These are phyloP conservation scores for Betula pendula DNA, from an alignment of 306 rosid genomes.

Conservation along the genomic window DNA sequence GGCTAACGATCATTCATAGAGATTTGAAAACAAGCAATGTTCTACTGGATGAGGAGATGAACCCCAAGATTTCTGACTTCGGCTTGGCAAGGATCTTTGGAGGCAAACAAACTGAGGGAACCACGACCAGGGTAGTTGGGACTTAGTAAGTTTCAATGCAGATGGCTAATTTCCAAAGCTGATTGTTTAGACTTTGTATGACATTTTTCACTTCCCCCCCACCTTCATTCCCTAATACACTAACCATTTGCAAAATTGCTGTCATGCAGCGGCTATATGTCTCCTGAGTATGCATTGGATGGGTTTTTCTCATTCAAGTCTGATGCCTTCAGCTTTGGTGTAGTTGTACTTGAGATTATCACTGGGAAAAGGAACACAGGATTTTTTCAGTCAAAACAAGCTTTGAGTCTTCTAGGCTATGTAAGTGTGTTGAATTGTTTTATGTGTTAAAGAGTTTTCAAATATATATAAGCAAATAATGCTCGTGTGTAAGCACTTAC, in stretches of 20 bases:
- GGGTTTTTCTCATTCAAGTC: constrained; percentile 54
- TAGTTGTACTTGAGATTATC: constrained; percentile 52
- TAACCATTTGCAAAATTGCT: not conserved
- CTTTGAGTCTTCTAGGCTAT: constrained; percentile 49
- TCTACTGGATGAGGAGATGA: constrained; percentile 24
- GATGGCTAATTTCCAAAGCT: not conserved
- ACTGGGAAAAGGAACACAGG: constrained; percentile 52
- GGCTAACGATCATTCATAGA: constrained; percentile 29
- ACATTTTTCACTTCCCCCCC: not conserved
- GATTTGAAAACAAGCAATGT: constrained; percentile 32
- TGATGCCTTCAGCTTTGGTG: constrained; percentile 57
- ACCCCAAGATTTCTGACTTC: constrained; percentile 27
- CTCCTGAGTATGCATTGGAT: constrained; percentile 48
- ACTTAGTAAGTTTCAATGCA: constrained; percentile 22
- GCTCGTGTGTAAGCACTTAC: too few relatives aligned
- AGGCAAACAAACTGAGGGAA: constrained; percentile 28
- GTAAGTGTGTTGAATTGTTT: constrained; percentile 31
- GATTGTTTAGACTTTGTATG: not conserved
- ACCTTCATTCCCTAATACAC: not conserved
- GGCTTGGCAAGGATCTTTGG: constrained; percentile 33
- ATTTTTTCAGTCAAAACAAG: constrained; percentile 32
- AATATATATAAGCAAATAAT: too few relatives aligned
- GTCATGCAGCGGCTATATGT: constrained; percentile 48
- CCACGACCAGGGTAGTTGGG: constrained; percentile 23
- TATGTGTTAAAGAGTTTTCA: too few relatives aligned